Evolutionary conservation across 257 asterid species (phyloP).

Genomic region (Linaria vulgaris): DNA sequence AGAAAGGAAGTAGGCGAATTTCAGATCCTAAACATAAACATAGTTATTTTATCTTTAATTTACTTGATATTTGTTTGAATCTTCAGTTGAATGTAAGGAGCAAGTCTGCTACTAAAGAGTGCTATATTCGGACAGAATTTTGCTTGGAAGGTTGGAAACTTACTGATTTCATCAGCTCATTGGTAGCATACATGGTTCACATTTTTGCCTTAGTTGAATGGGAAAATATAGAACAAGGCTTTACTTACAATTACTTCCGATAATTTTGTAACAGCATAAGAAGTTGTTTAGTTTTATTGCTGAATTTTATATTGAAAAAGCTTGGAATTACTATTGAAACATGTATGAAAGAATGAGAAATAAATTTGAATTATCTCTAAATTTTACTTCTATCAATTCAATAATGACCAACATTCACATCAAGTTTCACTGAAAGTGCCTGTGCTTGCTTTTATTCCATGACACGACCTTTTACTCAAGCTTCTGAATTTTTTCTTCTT

Average conservation of each 20-base stretch:
- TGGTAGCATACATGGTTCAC: conserved; percentile 6
- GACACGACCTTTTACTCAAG: not conserved
- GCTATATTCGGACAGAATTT: conserved; percentile 78
- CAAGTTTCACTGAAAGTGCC: not conserved
- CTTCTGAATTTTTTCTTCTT: conserved; percentile 8
- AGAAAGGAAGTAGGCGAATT: conserved; percentile 14
- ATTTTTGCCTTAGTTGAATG: conserved; percentile 3
- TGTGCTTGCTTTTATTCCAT: not conserved
- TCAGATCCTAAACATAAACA: conserved; percentile 7
- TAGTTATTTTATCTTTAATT: conserved; percentile 25
- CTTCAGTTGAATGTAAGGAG: conserved; percentile 83
- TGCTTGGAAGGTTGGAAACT: conserved; percentile 80
- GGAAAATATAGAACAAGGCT: not conserved
- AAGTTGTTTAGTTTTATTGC: conserved; percentile 18
- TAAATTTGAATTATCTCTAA: no score
- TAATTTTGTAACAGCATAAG: conserved; percentile 9
- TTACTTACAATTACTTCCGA: conserved; percentile 13
- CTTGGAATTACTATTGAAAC: not conserved
- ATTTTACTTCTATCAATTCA: no score
- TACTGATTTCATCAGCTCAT: conserved; percentile 21
- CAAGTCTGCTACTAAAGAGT: conserved; percentile 95
- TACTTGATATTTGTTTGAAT: conserved; percentile 28
- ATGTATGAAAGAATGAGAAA: no score
- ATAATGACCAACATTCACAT: not conserved
- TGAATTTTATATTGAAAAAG: conserved; percentile 24